These are phyloP conservation scores for Carex arenaria DNA, from an alignment of 202 grass and related monocot genomes.

Conservation along the genomic window DNA sequence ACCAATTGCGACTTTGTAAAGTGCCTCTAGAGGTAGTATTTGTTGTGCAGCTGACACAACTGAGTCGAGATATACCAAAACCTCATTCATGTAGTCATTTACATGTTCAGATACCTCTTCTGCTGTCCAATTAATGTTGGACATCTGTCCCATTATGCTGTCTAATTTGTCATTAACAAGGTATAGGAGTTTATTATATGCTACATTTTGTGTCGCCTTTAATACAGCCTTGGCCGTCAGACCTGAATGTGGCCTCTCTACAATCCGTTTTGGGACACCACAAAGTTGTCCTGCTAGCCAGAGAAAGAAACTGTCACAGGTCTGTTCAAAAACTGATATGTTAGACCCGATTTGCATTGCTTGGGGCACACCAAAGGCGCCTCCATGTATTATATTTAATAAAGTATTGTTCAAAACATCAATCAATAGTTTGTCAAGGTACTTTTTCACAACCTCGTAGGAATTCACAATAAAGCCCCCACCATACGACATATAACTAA, in stretches of 20 bases:
- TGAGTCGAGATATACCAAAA: constrained; percentile 58
- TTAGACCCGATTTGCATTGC: constrained; percentile 72
- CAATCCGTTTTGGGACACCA: constrained; percentile 41
- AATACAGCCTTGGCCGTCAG: constrained; percentile 74
- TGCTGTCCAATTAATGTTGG: constrained; percentile 62
- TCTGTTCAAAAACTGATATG: constrained; percentile 51
- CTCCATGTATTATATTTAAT: constrained; percentile 59
- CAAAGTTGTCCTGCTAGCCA: constrained; percentile 55
- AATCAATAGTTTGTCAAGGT: constrained; percentile 74
- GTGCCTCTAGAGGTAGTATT: constrained; percentile 59
- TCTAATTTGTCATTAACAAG: constrained; percentile 75
- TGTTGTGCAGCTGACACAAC: constrained; percentile 50
- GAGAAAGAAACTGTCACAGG: constrained; percentile 68
- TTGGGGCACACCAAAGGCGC: constrained; percentile 35
- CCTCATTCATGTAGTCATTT: constrained; percentile 93
- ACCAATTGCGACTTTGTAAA: constrained; percentile 74
- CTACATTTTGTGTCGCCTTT: constrained; percentile 74
- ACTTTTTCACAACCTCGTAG: constrained; percentile 64
- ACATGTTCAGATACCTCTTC: constrained; percentile 69
- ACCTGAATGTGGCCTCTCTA: constrained; percentile 55
- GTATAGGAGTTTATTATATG: constrained; percentile 67
- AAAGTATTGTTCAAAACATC: constrained; percentile 60
- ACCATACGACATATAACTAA: constrained; percentile 60
- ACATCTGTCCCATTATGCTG: constrained; percentile 64
- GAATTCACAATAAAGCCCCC: constrained; percentile 29